These are phyloP conservation scores for Aureobasidium sp. DNA, from an alignment of 2,329 filamentous ascomycete genomes.

Conservation along the genomic window DNA sequence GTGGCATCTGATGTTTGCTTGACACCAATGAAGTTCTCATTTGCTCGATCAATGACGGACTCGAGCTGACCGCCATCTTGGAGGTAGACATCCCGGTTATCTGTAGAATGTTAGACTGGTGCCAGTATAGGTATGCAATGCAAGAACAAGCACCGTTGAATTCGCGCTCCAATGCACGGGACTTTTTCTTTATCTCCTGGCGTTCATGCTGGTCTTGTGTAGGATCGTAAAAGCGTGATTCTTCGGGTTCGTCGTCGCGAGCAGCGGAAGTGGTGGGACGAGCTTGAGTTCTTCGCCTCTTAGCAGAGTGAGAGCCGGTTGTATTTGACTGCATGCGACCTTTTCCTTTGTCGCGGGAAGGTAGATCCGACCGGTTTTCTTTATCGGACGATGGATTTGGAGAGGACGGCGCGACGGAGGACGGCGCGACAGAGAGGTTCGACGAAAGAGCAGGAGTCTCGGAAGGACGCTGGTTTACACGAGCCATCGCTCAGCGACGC, in stretches of 20 bases:
- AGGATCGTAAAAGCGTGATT: slow-evolving; percentile 61
- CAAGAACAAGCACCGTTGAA: slow-evolving; percentile 45
- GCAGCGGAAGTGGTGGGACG: slow-evolving; percentile 19
- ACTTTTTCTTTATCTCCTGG: slow-evolving; percentile 59
- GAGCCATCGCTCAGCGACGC: slow-evolving; percentile 4
- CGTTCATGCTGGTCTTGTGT: slow-evolving; percentile 72
- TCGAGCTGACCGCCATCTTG: slow-evolving; percentile 55
- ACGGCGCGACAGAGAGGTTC: neutral
- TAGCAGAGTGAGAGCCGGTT: slow-evolving; percentile 24
- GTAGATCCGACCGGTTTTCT: slow-evolving; percentile 33
- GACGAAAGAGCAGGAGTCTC: neutral
- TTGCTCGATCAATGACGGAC: slow-evolving; percentile 35
- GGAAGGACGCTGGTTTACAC: neutral
- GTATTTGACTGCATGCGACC: slow-evolving; percentile 36
- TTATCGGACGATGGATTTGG: slow-evolving; percentile 32
- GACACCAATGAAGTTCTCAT: slow-evolving; percentile 59
- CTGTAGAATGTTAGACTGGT: slow-evolving; percentile 30
- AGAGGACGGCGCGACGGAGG: neutral
- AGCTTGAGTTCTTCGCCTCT: slow-evolving; percentile 21
- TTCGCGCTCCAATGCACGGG: slow-evolving; percentile 59
- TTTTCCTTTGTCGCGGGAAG: slow-evolving; percentile 37
- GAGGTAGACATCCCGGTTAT: slow-evolving; percentile 66
- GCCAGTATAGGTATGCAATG: neutral
- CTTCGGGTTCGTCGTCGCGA: slow-evolving; percentile 25
- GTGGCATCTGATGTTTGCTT: slow-evolving; percentile 82